Percentiles rank a stretch among this genome's conserved stretches.
These are phyloP conservation scores for Amanita inopinata DNA, from an alignment of 768 basidiomycete species.

Conservation along the genomic window DNA sequence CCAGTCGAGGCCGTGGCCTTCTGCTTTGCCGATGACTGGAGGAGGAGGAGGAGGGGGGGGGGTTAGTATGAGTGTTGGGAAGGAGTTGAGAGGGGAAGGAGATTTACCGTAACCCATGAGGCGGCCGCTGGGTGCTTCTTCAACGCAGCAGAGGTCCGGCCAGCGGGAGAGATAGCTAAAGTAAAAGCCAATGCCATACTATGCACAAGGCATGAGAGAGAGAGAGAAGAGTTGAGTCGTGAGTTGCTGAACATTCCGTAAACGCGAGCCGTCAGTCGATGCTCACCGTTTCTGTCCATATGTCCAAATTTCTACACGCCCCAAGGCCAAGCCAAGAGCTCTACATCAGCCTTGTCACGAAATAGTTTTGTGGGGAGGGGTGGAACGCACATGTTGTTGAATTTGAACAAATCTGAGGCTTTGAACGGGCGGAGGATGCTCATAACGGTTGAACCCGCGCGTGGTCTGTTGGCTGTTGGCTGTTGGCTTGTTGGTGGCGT, in stretches of 20 bases:
- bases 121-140: slow-evolving; percentile 70
- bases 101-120: slow-evolving; percentile 86
- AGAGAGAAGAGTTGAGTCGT: not conserved
- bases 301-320: slow-evolving; percentile 70
- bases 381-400: slow-evolving; percentile 73
- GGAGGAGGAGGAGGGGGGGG: not conserved
- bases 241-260: too few relatives aligned
- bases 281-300: slow-evolving; percentile 95
- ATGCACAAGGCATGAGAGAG: not conserved
- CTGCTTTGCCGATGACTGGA: slow-evolving; percentile 89
- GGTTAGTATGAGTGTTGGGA: not conserved
- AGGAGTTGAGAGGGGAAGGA: slow-evolving; percentile 3
- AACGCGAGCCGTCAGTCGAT: too few relatives aligned
- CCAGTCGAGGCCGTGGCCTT: slow-evolving; percentile 67
- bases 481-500: not conserved
- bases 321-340: slow-evolving; percentile 9
- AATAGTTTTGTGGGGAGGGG: not conserved
- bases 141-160: slow-evolving; percentile 84
- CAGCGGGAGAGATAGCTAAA: slow-evolving; percentile 81
- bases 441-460: slow-evolving; percentile 60
- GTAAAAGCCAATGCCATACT: slow-evolving; percentile 90
- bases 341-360: too few relatives aligned
- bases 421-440: slow-evolving; percentile 79
- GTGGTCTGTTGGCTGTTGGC: too few relatives aligned
- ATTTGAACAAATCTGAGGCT: slow-evolving; percentile 84